Conservation (phyloP, 2,329 filamentous ascomycete genomes). For the Penicillium fuscoglaucum region DNA sequence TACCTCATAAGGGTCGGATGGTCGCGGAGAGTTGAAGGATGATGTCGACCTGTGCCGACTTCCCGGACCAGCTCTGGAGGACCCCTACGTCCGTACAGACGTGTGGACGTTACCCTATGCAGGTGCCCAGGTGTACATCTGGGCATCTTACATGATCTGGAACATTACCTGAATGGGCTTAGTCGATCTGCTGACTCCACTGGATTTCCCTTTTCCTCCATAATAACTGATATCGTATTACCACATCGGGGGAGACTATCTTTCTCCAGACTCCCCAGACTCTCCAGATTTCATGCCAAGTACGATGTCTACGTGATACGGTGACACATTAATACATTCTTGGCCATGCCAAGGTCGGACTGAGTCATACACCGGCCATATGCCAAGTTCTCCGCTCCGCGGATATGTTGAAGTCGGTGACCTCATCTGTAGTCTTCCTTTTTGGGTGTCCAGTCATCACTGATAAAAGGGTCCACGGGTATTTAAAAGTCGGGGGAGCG, state of each 20-base stretch:
- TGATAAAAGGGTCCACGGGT: background rate
- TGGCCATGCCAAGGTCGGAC: constrained; percentile 1
- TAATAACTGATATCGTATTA: background rate
- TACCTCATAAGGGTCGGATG: constrained; percentile 4
- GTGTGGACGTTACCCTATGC: background rate
- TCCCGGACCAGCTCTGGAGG: background rate
- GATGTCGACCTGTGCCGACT: constrained; percentile 6
- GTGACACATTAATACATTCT: background rate
- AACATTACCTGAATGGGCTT: constrained; percentile 22
- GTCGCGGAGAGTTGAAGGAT: background rate
- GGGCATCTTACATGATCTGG: constrained; percentile 16
- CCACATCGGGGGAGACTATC: background rate
- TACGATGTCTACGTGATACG: background rate
- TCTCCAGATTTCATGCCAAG: constrained; percentile 1
- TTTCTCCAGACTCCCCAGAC: background rate
- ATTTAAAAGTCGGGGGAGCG: background rate
- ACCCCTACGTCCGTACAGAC: too few relatives aligned
- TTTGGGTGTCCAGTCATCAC: background rate
- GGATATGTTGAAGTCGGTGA: background rate
- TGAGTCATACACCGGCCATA: background rate
- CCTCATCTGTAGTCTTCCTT: background rate
- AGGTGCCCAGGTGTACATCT: background rate
- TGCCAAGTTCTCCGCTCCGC: constrained; percentile 12
- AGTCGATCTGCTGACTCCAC: constrained; percentile 12
- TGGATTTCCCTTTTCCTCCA: background rate